Base-by-base conservation (phyloP, 108 stramenopile genomes). In the Skeletonema menzelii region DNA sequence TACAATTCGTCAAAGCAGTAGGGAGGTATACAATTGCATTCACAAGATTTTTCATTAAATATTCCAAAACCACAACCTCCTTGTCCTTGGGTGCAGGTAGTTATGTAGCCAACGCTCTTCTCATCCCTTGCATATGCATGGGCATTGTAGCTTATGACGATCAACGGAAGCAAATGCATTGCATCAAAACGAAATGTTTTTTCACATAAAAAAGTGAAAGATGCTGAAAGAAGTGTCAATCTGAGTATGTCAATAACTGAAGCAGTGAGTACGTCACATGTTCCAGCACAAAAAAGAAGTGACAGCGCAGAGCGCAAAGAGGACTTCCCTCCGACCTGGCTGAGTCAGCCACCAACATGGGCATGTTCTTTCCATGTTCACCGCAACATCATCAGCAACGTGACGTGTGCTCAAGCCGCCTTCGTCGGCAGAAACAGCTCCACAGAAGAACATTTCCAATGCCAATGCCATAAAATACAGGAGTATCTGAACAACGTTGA, bases 1-100 rank as follows among this genome's bases (percentile, higher is more conserved):
- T 35, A 63, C 3, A 63, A 37, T 12, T 42, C 20, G 37, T 72
- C 71, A 24, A 46, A 63, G 53, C 71, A 72, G 12, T 72, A 72
- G 8, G 59, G 30, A 4, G 42, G 14, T 13, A 63, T 56, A 24
- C 71, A 72, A 3, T 59, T 15, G 59, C 71, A 72, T 35, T 49
- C n/a, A 56, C 71, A 72, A 12, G 32, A 10, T 27, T 55, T 56
- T 11, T 53, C 49, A 63, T 63, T 60, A 55, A 62, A 72, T 24
- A 72, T 22, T 22, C 71, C 71, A 27, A 27, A 24, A 10, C 71
- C 71, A 35, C 71, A 72, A 20, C 55, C 71, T 1, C 19, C 20
- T 3, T 24, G 10, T 20, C 19, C 20, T 53, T 53, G 20, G 19
- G 49, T 22, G 22, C 49, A 53, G 24, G 49, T 22, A 53, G 8